Percentiles rank a stretch among this genome's conserved stretches.
Conservation (phyloP, 305 asterid genomes). For the Fraxinus latifolia region DNA sequence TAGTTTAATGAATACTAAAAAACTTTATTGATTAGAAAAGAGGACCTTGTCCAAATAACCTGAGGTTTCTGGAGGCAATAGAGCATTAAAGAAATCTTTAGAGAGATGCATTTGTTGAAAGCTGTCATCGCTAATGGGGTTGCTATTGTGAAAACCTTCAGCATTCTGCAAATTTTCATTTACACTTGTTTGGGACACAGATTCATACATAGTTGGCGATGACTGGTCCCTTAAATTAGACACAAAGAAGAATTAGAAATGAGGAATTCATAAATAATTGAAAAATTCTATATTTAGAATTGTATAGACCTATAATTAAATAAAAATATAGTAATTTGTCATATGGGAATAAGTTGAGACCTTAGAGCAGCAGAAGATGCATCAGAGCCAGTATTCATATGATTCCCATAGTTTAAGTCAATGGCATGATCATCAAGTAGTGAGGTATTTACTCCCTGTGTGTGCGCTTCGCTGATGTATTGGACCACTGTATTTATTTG, state of each 20-base stretch:
- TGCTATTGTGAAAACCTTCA: conserved; percentile 32
- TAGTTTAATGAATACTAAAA: neutral
- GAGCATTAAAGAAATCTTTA: conserved; percentile 29
- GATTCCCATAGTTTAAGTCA: conserved; percentile 36
- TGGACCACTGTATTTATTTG: conserved; percentile 60
- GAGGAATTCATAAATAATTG: neutral
- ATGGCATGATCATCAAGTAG: conserved; percentile 35
- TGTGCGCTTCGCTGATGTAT: conserved; percentile 47
- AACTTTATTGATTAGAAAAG: too few species aligned
- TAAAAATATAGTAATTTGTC: neutral
- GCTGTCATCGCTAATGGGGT: conserved; percentile 21
- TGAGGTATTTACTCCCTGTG: conserved; percentile 34
- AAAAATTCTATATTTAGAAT: neutral
- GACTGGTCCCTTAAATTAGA: conserved; percentile 36
- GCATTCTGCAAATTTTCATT: conserved; percentile 39
- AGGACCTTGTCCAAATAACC: conserved; percentile 38
- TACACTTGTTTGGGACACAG: conserved; percentile 50
- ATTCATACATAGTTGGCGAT: conserved; percentile 44
- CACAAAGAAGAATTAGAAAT: neutral
- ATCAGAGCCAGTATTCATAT: conserved; percentile 46
- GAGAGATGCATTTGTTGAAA: conserved; percentile 38
- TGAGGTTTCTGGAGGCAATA: conserved; percentile 29
- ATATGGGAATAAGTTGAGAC: conserved; percentile 17
- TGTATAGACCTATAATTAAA: neutral
- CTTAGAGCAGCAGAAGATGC: conserved; percentile 46